phyloP scores from a whole-genome alignment of 2,329 filamentous ascomycete species.

The Xylariaceae sp. region DNA sequence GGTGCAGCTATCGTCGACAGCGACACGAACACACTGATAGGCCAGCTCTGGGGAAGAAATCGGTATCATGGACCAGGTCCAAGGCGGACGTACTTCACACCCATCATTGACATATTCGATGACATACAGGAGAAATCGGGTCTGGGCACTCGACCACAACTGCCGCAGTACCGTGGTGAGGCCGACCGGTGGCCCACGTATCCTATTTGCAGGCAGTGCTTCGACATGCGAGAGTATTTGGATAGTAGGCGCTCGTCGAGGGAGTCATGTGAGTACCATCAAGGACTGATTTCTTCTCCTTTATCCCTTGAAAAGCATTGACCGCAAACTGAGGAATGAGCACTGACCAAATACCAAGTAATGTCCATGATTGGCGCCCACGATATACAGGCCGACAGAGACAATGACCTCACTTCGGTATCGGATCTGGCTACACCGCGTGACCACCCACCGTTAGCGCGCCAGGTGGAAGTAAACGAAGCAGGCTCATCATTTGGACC shows the following conservation, averaged over 20 bases:
- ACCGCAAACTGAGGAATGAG: no score
- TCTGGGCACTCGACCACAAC: slow-evolving; percentile 37
- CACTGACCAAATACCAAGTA: slow-evolving; percentile 13
- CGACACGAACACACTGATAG: slow-evolving; percentile 38
- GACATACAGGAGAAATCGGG: slow-evolving; percentile 46
- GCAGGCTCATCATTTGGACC: slow-evolving; percentile 33
- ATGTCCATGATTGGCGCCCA: slow-evolving; percentile 40
- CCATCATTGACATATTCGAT: slow-evolving; percentile 43
- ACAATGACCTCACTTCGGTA: slow-evolving; percentile 40
- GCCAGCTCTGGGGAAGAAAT: slow-evolving; percentile 45
- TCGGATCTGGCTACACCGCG: slow-evolving; percentile 44
- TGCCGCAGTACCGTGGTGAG: slow-evolving; percentile 42
- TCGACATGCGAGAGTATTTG: slow-evolving; percentile 40
- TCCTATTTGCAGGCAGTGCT: slow-evolving; percentile 41
- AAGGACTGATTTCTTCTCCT: no score
- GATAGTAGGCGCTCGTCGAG: slow-evolving; percentile 42
- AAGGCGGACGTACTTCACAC: slow-evolving; percentile 43
- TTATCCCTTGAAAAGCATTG: no score
- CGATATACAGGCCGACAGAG: slow-evolving; percentile 30
- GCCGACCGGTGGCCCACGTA: slow-evolving; percentile 40
- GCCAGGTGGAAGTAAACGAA: slow-evolving; percentile 36
- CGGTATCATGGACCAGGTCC: slow-evolving; percentile 42
- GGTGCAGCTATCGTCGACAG: slow-evolving; percentile 44
- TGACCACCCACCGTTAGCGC: slow-evolving; percentile 32
- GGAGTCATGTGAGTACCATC: slow-evolving; percentile 27